A percentile compares a stretch with the other conserved stretches of the same genome.
Conservation (phyloP, 129 eudicot genomes). For the Rutidosis leptorrhynchoides region DNA sequence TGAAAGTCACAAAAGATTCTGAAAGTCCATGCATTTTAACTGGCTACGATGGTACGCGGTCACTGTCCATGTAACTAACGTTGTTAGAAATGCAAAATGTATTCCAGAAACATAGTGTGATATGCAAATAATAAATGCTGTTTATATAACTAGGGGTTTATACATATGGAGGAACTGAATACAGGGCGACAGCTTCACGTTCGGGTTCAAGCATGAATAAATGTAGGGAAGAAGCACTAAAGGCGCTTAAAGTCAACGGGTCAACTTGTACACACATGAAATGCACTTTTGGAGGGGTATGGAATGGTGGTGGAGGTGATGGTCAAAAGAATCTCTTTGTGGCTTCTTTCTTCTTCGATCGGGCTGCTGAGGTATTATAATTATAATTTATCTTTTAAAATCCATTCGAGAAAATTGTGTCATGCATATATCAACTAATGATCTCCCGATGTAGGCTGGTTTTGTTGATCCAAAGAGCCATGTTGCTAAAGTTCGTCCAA, state of each 20-base stretch:
- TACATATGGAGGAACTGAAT: slow-evolving; percentile 52
- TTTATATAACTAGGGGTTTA: slow-evolving; percentile 82
- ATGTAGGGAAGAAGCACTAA: slow-evolving; percentile 58
- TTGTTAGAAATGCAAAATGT: too few relatives aligned
- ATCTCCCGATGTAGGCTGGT: slow-evolving; percentile 58
- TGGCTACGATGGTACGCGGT: slow-evolving; percentile 67
- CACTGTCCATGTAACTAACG: too few relatives aligned
- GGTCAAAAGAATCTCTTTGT: slow-evolving; percentile 91
- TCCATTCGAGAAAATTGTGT: too few relatives aligned
- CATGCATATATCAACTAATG: slow-evolving; percentile 4
- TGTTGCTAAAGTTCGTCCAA: slow-evolving; percentile 69
- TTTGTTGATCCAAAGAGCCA: slow-evolving; percentile 56
- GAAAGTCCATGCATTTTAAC: slow-evolving; percentile 72
- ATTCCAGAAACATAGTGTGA: too few relatives aligned
- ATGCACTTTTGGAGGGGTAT: slow-evolving; percentile 92
- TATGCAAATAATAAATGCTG: too few relatives aligned
- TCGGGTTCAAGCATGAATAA: slow-evolving; percentile 65
- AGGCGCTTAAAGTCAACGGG: slow-evolving; percentile 74
- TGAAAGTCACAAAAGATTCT: slow-evolving; percentile 46
- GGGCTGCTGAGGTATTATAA: slow-evolving; percentile 97
- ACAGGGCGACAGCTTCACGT: slow-evolving; percentile 50
- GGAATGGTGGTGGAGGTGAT: slow-evolving; percentile 98
- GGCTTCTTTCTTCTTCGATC: slow-evolving; percentile 89
- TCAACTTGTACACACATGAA: slow-evolving; percentile 86
- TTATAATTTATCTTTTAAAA: too few relatives aligned